Percentiles rank a stretch among this genome's conserved stretches.
These are phyloP conservation scores for Sordariomycetes sp. DNA, from an alignment of 2,329 filamentous ascomycete genomes.

Conservation along the genomic window DNA sequence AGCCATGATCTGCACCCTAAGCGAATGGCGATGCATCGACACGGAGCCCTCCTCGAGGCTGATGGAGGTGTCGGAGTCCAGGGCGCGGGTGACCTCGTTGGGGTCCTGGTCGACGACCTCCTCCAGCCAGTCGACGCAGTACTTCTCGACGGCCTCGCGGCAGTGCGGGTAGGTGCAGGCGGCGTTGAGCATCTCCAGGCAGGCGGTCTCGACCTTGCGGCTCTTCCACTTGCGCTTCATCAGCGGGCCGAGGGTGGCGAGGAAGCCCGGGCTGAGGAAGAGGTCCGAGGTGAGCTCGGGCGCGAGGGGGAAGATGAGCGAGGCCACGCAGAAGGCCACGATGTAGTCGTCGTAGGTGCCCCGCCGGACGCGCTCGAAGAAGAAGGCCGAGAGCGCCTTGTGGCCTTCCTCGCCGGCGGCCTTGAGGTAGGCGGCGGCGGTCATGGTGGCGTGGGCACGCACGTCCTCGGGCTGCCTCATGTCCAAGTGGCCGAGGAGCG, in stretches of 20 bases:
- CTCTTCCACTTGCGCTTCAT: conserved; percentile 77
- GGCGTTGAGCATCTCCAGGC: conserved; percentile 81
- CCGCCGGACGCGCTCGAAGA: conserved; percentile 59
- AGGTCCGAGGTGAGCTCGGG: conserved; percentile 64
- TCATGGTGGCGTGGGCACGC: conserved; percentile 71
- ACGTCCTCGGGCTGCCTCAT: conserved; percentile 65
- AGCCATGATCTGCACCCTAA: conserved; percentile 53
- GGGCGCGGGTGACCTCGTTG: conserved; percentile 31
- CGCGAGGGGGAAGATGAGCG: conserved; percentile 77
- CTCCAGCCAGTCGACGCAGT: conserved; percentile 80
- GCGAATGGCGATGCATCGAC: conserved; percentile 48
- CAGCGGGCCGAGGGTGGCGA: conserved; percentile 63
- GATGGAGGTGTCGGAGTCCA: conserved; percentile 37
- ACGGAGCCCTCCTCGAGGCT: conserved; percentile 50
- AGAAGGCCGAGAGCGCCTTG: conserved; percentile 61
- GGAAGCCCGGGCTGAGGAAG: conserved; percentile 82
- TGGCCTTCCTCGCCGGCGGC: conserved; percentile 61
- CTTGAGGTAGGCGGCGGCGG: conserved; percentile 75
- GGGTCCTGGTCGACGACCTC: conserved; percentile 68
- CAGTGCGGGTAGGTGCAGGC: conserved; percentile 80
- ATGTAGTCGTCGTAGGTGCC: conserved; percentile 83
- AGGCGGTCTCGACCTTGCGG: conserved; percentile 73
- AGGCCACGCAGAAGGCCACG: conserved; percentile 85
- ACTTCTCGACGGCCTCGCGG: conserved; percentile 71
- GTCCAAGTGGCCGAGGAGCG: conserved; percentile 77